Base-by-base conservation (phyloP, 352 stramenopile genomes). In the Phytopythium oedochilum region DNA sequence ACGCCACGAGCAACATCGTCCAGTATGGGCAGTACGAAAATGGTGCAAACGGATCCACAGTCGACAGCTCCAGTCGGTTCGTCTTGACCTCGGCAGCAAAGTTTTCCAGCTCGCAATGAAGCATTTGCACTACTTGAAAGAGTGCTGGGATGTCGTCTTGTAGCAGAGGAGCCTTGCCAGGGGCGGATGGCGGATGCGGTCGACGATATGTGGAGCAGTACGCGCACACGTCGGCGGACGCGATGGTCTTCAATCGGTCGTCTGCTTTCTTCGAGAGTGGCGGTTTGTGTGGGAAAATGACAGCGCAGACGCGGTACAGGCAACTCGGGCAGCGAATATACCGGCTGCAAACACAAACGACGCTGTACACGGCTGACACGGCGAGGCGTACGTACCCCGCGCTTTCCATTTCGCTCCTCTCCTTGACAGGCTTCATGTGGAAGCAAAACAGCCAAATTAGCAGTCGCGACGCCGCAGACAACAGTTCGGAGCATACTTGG, bases 1-100 rank as follows among this genome's bases (percentile, higher is more conserved):
- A 64, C 57, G 87, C 71, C 45, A 75, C 73, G 28, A 90, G 26
- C 35, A 89, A 60, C 40, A 92, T 59, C 11, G 66, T 77, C 78
- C 83, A 89, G 49, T 91, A 90, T 39, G 83, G 79, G 53, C 83
- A 92, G 49, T 85, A 88, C 2, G 70, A 78, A 43, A 86, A 91
- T 6, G 68, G 57, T 14, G 62, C 63, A 17, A 60, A 39, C 9
- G 65, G 52, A 28, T 64, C 49, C 35, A 53, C 23, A 18, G 64
- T 63, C 31, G 66, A 61, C 29, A 81, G 65, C 48, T 85, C 72
- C n/a, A 90, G 42, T 4, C 80, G 77, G 39, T 76, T 83, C 1
- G 78, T 89, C 44, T 87, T 88, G 23, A 90, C 73, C 31, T 82
- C 75, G 34, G 82, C 69, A 1, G 75, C 75, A 18, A 92, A 82